phyloP scores from a whole-genome alignment of 164 flowering plant species.

The Piper longum region DNA sequence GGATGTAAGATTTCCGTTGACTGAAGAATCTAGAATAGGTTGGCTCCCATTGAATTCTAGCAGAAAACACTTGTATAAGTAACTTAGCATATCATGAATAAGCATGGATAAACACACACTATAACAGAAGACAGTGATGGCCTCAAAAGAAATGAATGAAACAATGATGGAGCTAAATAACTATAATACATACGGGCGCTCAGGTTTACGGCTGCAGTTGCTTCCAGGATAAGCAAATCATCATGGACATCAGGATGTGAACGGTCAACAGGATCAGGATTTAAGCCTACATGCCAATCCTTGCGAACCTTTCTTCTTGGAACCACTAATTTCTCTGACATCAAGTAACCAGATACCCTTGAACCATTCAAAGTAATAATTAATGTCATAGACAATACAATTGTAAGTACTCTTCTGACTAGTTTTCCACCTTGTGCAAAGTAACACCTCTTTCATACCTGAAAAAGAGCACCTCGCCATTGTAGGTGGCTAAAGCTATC shows the following conservation, averaged over 20 bases:
- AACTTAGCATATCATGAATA: background rate
- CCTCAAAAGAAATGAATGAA: no score
- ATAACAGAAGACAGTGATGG: background rate
- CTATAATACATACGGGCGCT: constrained; percentile 19
- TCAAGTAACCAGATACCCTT: constrained; percentile 92
- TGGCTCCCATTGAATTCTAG: constrained; percentile 28
- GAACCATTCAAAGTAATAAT: constrained; percentile 5
- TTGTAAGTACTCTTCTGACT: background rate
- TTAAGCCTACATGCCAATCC: constrained; percentile 85
- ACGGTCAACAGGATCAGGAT: constrained; percentile 73
- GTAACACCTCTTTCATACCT: constrained; percentile 29
- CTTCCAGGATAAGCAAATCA: constrained; percentile 52
- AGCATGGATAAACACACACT: background rate
- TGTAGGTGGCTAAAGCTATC: constrained; percentile 88
- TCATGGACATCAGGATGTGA: constrained; percentile 96
- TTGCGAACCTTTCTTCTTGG: constrained; percentile 73
- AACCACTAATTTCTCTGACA: constrained; percentile 77
- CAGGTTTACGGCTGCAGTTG: constrained; percentile 25
- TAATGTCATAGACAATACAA: background rate
- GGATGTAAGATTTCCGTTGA: background rate
- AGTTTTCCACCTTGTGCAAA: background rate
- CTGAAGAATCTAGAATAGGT: constrained; percentile 15
- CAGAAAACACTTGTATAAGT: constrained; percentile 3
- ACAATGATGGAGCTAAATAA: background rate
- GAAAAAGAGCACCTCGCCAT: constrained; percentile 95